Conservation (phyloP, 2,329 filamentous ascomycete genomes). For the Sclerotinia minor region DNA sequence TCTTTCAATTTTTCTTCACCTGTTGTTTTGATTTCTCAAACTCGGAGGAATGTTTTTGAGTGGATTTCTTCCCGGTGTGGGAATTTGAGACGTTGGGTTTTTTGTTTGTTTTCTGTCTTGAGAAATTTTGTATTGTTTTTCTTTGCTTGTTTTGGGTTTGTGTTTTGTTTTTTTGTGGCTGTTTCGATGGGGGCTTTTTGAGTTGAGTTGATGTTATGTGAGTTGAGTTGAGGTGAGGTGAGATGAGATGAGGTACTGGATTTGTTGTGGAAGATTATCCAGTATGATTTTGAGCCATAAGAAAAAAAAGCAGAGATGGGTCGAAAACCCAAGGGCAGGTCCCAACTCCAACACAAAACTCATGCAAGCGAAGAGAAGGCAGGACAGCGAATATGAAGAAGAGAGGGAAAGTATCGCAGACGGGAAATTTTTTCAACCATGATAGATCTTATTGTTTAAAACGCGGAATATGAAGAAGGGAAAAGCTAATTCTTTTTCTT, state of each 20-base stretch:
- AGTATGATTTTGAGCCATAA: not conserved
- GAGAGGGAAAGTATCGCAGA: not conserved
- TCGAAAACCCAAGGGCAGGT: not conserved
- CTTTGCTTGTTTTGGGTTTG: not conserved
- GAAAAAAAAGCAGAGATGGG: no score
- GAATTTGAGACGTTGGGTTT: not conserved
- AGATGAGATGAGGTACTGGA: not conserved
- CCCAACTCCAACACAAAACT: not conserved
- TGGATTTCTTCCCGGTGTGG: not conserved
- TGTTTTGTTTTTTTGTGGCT: not conserved
- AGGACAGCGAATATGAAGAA: not conserved
- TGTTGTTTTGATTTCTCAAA: not conserved
- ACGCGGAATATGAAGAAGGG: not conserved
- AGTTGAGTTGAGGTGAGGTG: no score
- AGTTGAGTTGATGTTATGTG: not conserved
- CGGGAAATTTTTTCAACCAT: not conserved
- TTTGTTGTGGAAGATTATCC: not conserved
- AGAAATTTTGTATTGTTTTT: not conserved
- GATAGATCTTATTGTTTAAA: not conserved
- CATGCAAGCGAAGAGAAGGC: not conserved
- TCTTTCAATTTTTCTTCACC: not conserved
- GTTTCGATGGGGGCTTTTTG: not conserved
- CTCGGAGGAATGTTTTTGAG: no score
- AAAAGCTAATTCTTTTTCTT: conserved; percentile 11
- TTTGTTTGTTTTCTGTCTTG: not conserved